A percentile compares a stretch with the other conserved stretches of the same genome.
phyloP scores from a whole-genome alignment of 805 yeast genomes.

The Saturnispora sekii region DNA sequence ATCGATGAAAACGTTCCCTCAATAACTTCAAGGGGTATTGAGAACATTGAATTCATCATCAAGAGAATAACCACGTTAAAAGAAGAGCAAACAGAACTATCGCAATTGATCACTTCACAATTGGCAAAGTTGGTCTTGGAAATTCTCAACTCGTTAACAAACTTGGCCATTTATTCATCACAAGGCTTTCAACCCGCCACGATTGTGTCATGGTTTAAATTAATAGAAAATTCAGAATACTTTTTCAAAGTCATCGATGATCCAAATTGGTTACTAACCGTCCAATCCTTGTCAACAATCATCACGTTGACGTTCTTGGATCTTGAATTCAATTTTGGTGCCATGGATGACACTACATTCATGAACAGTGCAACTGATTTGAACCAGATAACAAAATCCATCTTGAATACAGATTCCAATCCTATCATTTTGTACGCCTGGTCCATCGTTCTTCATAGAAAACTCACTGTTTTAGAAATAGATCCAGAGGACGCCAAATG shows the following conservation, averaged over 20 bases:
- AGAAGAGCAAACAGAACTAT: slow-evolving; percentile 9
- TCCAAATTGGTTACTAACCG: slow-evolving; percentile 17
- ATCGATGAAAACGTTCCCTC: not conserved
- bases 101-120: slow-evolving; percentile 13
- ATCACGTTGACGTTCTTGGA: slow-evolving; percentile 48
- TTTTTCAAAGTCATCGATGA: slow-evolving; percentile 10
- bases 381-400: slow-evolving; percentile 12
- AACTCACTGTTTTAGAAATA: slow-evolving; percentile 32
- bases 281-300: slow-evolving; percentile 40
- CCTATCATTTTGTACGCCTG: slow-evolving; percentile 53
- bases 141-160: slow-evolving; percentile 19
- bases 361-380: slow-evolving; percentile 35
- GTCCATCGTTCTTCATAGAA: slow-evolving; percentile 52
- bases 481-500: slow-evolving; percentile 20
- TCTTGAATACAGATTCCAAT: slow-evolving; percentile 28
- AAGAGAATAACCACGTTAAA: slow-evolving; percentile 9
- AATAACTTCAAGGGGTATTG: slow-evolving; percentile 26
- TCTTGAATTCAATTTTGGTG: slow-evolving; percentile 39
- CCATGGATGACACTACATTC: slow-evolving; percentile 31
- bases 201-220: slow-evolving; percentile 45
- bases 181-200: slow-evolving; percentile 21
- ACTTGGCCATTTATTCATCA: slow-evolving; percentile 19
- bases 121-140: slow-evolving; percentile 15
- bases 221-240: slow-evolving; percentile 30
- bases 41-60: slow-evolving; percentile 10